Percentiles rank a stretch among this genome's conserved stretches.
Evolutionary conservation across 139 green algal species (phyloP).

Genomic region (Nannochloris sp.): DNA sequence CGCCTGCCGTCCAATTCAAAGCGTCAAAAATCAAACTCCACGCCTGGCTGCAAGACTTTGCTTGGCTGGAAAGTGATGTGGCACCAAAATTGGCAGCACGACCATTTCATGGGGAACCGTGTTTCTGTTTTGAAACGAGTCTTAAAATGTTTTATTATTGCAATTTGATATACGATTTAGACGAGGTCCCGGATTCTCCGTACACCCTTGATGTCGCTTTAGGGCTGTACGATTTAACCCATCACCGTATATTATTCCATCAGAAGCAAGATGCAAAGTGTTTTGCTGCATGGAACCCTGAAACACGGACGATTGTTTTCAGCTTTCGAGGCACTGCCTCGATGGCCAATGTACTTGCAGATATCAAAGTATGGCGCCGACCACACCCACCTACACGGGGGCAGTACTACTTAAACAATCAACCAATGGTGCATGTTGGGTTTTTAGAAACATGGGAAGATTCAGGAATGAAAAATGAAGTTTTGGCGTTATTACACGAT

Average conservation of each 20-base stretch:
- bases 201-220: background rate
- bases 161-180: too few relatives aligned
- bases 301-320: background rate
- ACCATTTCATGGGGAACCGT: too few relatives aligned
- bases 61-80: too few relatives aligned
- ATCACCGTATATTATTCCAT: background rate
- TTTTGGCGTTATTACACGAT: constrained; percentile 1
- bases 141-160: too few relatives aligned
- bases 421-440: constrained; percentile 22
- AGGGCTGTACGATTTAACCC: background rate
- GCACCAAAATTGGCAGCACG: too few relatives aligned
- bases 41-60: too few relatives aligned
- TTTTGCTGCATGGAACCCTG: background rate
- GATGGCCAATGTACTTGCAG: background rate
- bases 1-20: too few relatives aligned
- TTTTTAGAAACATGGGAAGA: constrained; percentile 8
- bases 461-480: background rate
- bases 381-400: constrained; percentile 23
- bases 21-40: too few relatives aligned
- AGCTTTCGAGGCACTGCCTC: background rate
- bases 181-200: too few relatives aligned
- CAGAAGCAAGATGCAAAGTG: background rate
- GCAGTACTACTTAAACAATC: background rate
- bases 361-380: background rate
- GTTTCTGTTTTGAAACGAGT: too few relatives aligned